These are phyloP conservation scores for Leccinum subgranulosum DNA, from an alignment of 768 basidiomycete genomes.

Conservation along the genomic window DNA sequence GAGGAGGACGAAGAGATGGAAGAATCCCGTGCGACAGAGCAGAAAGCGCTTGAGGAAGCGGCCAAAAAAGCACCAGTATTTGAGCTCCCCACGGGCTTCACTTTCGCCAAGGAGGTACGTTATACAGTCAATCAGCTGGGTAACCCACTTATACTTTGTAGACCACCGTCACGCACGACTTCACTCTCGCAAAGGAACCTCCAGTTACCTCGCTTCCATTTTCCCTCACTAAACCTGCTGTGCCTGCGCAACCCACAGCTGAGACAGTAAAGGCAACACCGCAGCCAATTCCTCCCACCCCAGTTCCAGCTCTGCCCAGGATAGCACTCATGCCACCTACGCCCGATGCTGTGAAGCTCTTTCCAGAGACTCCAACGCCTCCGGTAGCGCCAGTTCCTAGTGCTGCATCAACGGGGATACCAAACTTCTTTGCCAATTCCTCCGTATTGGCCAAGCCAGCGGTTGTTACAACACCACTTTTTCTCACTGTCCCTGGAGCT, in stretches of 20 bases:
- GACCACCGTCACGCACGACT: slow-evolving; percentile 39
- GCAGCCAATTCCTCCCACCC: slow-evolving; percentile 7
- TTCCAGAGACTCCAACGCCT: slow-evolving; percentile 7
- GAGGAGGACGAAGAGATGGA: slow-evolving; percentile 45
- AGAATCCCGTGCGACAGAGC: slow-evolving; percentile 41
- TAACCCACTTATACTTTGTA: slow-evolving; percentile 15
- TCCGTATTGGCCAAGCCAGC: slow-evolving; percentile 42
- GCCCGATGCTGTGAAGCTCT: slow-evolving; percentile 20
- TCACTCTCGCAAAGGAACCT: slow-evolving; percentile 55
- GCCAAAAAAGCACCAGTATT: slow-evolving; percentile 55
- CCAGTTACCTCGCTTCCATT: slow-evolving; percentile 64
- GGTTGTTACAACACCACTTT: slow-evolving; percentile 7
- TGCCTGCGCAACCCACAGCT: not conserved
- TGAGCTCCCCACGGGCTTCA: slow-evolving; percentile 60
- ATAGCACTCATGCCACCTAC: slow-evolving; percentile 27
- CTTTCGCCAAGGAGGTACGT: slow-evolving; percentile 61
- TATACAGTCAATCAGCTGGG: not conserved
- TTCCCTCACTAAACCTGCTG: slow-evolving; percentile 46
- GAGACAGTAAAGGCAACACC: slow-evolving; percentile 17
- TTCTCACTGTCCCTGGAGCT: slow-evolving; percentile 21
- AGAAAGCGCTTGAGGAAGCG: slow-evolving; percentile 49
- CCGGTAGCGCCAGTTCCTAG: slow-evolving; percentile 3
- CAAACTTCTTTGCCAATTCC: slow-evolving; percentile 65
- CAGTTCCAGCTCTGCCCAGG: slow-evolving; percentile 15
- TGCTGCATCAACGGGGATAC: slow-evolving; percentile 33